These are phyloP conservation scores for Trichoderma sp. DNA, from an alignment of 2,329 filamentous ascomycete genomes.

Conservation along the genomic window DNA sequence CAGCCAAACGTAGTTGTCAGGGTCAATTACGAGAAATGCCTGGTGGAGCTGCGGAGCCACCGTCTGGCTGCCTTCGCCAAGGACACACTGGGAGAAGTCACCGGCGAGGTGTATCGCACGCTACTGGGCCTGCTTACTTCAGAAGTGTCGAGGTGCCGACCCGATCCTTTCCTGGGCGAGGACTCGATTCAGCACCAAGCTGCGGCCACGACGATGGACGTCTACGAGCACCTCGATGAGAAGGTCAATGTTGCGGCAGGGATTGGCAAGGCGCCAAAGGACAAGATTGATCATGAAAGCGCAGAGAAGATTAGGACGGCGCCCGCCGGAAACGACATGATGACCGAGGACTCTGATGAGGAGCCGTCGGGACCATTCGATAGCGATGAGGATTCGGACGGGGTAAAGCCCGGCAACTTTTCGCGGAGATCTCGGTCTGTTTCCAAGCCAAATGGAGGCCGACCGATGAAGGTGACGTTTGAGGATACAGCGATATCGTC, in stretches of 20 bases:
- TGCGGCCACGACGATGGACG: conserved; percentile 56
- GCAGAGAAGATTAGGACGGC: conserved; percentile 53
- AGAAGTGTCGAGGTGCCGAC: conserved; percentile 67
- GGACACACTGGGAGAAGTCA: conserved; percentile 70
- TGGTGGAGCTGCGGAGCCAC: conserved; percentile 79
- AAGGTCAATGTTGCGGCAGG: conserved; percentile 57
- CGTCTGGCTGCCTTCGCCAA: conserved; percentile 73
- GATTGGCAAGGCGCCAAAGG: conserved; percentile 57
- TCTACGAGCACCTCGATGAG: conserved; percentile 57
- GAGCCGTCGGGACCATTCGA: conserved; percentile 33
- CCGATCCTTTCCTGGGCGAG: conserved; percentile 51
- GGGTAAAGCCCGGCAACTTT: conserved; percentile 38
- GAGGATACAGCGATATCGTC: conserved; percentile 49
- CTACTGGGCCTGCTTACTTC: conserved; percentile 72
- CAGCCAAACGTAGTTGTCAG: conserved; percentile 74
- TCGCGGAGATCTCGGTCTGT: conserved; percentile 33
- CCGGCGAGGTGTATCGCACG: conserved; percentile 75
- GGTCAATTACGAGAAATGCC: conserved; percentile 82
- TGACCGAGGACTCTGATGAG: conserved; percentile 44
- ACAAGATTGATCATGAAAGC: conserved; percentile 50
- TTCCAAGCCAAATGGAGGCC: conserved; percentile 42
- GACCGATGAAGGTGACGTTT: conserved; percentile 52
- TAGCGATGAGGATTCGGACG: conserved; percentile 40
- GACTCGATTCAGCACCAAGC: conserved; percentile 38
- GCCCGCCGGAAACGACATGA: conserved; percentile 40